These are phyloP conservation scores for Collariella sp. DNA, from an alignment of 495 filamentous ascomycete genomes.

Conservation along the genomic window DNA sequence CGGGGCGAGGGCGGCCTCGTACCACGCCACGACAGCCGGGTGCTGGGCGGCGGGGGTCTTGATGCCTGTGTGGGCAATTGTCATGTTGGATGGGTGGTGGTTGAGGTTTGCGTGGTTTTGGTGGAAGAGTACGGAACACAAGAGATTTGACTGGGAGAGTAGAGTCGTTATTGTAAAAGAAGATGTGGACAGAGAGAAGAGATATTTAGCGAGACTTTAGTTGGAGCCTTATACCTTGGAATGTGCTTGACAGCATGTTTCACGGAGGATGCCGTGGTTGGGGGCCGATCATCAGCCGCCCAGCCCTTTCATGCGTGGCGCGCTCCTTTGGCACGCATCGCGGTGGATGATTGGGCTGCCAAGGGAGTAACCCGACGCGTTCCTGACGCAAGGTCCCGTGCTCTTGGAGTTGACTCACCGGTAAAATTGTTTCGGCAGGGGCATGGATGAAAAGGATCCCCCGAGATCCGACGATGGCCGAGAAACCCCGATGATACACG, in stretches of 20 bases:
- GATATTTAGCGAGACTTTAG: no score
- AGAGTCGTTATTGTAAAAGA: no score
- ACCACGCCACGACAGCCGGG: constrained; percentile 12
- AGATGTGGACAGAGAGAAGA: no score
- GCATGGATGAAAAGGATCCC: not conserved
- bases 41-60: constrained; percentile 1
- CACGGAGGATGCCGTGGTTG: not conserved
- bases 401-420: not conserved
- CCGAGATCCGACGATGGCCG: constrained; percentile 1
- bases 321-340: not conserved
- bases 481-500: not conserved
- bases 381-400: constrained; percentile 6
- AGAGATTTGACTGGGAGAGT: no score
- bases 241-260: no score
- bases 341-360: not conserved
- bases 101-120: not conserved
- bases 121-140: no score
- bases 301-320: not conserved
- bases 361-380: not conserved
- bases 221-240: no score
- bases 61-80: constrained; percentile 21
- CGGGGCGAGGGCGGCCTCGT: constrained; percentile 16
- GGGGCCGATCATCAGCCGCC: not conserved
- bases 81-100: constrained; percentile 9
- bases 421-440: not conserved